Evolutionary conservation across 2,329 filamentous ascomycete species (phyloP).

Genomic region (Microdochium nivale): DNA sequence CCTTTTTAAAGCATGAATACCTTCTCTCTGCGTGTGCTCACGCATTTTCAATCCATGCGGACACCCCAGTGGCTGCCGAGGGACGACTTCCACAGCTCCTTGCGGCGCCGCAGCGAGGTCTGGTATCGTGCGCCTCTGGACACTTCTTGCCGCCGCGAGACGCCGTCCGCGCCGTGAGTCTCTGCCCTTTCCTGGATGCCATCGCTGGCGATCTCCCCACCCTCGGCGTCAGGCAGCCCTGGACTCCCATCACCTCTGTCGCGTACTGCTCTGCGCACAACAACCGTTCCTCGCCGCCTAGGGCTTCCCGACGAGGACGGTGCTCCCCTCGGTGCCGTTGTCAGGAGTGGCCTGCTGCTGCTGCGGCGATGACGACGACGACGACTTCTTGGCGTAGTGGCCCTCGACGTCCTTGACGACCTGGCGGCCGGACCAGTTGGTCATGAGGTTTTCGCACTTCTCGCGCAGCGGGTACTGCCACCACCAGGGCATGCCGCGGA

Average conservation of each 20-base stretch:
- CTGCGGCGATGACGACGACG: constrained; percentile 4
- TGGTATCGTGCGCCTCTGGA: no score
- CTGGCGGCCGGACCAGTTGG: constrained; percentile 31
- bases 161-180: no score
- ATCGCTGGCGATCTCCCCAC: no score
- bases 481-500: constrained; percentile 52
- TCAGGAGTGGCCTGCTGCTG: constrained; percentile 10
- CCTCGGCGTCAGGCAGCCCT: no score
- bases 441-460: constrained; percentile 27
- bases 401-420: constrained; percentile 32
- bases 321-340: not conserved
- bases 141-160: not conserved
- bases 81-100: not conserved
- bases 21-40: not conserved
- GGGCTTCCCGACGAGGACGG: not conserved
- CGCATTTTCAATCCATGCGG: not conserved
- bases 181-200: no score
- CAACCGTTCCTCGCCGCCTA: not conserved
- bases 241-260: no score
- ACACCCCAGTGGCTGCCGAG: not conserved
- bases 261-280: not conserved
- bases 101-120: not conserved
- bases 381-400: no score
- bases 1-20: not conserved
- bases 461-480: constrained; percentile 43